A percentile compares a stretch with the other conserved stretches of the same genome.
Conservation (phyloP, 2,329 filamentous ascomycete species). For the Fonsecaea nubica region DNA sequence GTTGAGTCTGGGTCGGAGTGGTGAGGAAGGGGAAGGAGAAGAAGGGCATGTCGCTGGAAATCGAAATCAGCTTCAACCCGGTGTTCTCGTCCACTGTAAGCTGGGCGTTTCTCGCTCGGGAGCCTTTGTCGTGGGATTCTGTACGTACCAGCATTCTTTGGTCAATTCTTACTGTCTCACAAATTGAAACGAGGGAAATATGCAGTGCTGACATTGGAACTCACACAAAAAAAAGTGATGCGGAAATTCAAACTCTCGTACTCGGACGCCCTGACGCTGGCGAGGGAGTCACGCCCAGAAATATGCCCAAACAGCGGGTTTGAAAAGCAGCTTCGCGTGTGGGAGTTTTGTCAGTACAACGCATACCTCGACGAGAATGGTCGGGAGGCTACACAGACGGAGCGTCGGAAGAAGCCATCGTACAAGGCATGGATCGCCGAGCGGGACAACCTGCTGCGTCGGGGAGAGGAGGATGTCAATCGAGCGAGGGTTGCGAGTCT, state of each 20-base stretch:
- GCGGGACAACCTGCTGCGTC: constrained; percentile 13
- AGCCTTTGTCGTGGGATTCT: constrained; percentile 38
- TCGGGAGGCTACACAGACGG: neutral
- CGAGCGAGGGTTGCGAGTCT: constrained; percentile 11
- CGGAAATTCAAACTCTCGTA: constrained; percentile 31
- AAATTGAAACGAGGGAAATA: no score
- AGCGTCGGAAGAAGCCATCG: constrained; percentile 4
- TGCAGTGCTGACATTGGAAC: neutral
- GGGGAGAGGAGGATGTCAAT: constrained; percentile 18
- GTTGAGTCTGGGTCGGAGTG: constrained; percentile 5
- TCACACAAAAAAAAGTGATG: constrained; percentile 32
- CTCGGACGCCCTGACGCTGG: constrained; percentile 33
- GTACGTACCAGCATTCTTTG: constrained; percentile 33
- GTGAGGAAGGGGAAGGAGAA: neutral
- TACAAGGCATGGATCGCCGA: constrained; percentile 17
- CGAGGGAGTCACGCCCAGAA: constrained; percentile 32
- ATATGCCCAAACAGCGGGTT: constrained; percentile 39
- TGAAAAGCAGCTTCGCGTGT: constrained; percentile 36
- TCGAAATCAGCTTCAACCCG: neutral
- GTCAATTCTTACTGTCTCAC: no score
- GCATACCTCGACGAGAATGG: neutral
- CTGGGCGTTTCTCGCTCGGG: constrained; percentile 40
- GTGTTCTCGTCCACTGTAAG: constrained; percentile 39
- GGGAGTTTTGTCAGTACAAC: constrained; percentile 26
- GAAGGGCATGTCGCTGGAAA: neutral